These are phyloP conservation scores for Chytriomyces hyalinus DNA, from an alignment of 192 early-diverging fungal species.

Conservation along the genomic window DNA sequence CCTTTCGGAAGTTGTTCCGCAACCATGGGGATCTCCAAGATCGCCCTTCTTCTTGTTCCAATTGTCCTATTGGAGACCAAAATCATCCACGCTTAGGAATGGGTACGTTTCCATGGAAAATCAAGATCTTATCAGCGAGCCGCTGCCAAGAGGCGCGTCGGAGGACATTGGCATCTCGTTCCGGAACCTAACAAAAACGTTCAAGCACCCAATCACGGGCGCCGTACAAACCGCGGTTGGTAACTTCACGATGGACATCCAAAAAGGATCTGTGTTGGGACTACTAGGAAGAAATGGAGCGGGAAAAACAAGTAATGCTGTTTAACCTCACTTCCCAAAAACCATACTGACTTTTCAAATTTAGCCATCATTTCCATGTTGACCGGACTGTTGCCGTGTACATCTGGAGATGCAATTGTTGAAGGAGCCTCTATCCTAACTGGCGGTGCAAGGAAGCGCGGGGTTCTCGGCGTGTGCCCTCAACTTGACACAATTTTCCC, in stretches of 20 bases:
- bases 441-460: background rate
- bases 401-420: constrained; percentile 59
- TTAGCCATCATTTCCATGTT: constrained; percentile 66
- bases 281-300: constrained; percentile 68
- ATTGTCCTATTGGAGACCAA: constrained; percentile 27
- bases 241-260: constrained; percentile 44
- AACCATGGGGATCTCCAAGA: constrained; percentile 38
- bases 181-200: background rate
- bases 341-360: background rate
- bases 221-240: background rate
- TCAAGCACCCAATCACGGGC: background rate
- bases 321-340: background rate
- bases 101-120: background rate
- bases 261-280: constrained; percentile 52
- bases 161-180: background rate
- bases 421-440: constrained; percentile 39
- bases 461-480: constrained; percentile 54
- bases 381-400: constrained; percentile 60
- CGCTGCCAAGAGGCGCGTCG: background rate
- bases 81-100: background rate
- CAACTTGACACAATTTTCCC: constrained; percentile 61
- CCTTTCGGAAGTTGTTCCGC: constrained; percentile 51
- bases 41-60: constrained; percentile 50
- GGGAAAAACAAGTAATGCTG: constrained; percentile 62
- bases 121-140: background rate